phyloP scores from a whole-genome alignment of 805 yeast genomes.

The Wickerhamiella alocasiicola region DNA sequence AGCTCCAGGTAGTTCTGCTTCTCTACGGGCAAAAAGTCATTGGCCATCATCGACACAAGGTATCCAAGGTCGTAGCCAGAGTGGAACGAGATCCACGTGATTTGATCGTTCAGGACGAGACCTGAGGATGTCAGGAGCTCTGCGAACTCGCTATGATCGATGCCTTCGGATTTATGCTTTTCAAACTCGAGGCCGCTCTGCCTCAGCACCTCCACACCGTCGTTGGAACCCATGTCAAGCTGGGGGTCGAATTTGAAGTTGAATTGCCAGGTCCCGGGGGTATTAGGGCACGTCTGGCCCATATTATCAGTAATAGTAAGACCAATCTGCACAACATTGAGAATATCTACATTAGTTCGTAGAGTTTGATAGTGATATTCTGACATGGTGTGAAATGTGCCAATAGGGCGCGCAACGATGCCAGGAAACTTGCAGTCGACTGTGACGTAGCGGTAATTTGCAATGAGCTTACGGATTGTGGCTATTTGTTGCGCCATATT shows the following conservation, averaged over 20 bases:
- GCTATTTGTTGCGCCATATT: constrained; percentile 32
- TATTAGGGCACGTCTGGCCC: constrained; percentile 56
- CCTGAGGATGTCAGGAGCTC: constrained; percentile 81
- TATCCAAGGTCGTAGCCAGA: constrained; percentile 93
- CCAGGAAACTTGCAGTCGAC: constrained; percentile 94
- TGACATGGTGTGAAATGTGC: constrained; percentile 73
- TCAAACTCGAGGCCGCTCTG: constrained; percentile 77
- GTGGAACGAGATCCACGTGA: constrained; percentile 87
- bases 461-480: constrained; percentile 27
- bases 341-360: constrained; percentile 77
- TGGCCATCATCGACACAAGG: constrained; percentile 61
- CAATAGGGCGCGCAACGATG: constrained; percentile 89
- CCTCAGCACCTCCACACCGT: constrained; percentile 63
- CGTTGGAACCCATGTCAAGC: constrained; percentile 73
- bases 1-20: constrained; percentile 67
- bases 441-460: constrained; percentile 30
- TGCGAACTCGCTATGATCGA: constrained; percentile 67
- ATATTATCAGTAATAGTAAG: constrained; percentile 56
- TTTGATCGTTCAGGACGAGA: constrained; percentile 51
- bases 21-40: constrained; percentile 64
- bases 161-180: constrained; percentile 62
- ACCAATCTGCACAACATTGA: constrained; percentile 78
- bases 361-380: constrained; percentile 95
- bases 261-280: constrained; percentile 87
- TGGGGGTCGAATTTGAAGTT: constrained; percentile 72